Conservation (phyloP, 495 filamentous ascomycete genomes). For the Hypoxylon intermedium region DNA sequence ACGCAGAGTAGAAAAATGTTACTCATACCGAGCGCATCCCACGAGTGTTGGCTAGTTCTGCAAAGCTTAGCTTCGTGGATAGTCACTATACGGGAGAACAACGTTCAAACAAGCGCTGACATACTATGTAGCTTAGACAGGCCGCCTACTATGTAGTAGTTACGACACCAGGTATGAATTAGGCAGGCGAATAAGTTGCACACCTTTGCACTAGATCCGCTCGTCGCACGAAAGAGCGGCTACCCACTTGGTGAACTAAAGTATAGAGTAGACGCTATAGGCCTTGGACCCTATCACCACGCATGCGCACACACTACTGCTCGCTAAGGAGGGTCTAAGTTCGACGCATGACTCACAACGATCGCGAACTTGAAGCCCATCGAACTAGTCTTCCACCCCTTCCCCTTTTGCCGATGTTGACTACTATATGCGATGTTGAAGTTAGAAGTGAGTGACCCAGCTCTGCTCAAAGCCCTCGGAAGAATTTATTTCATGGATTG, state of each 20-base stretch:
- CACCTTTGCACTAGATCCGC: not conserved
- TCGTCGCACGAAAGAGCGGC: constrained; percentile 4
- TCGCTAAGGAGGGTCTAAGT: constrained; percentile 1
- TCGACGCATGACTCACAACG: not conserved
- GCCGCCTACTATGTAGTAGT: constrained; percentile 2
- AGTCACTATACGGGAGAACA: too few relatives aligned
- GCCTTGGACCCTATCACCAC: constrained; percentile 7
- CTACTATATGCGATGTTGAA: constrained; percentile 2
- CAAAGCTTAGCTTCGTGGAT: too few relatives aligned
- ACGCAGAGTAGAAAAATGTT: too few relatives aligned
- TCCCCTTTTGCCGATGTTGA: not conserved
- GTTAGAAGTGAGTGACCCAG: not conserved
- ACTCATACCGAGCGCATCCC: too few relatives aligned
- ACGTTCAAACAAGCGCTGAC: too few relatives aligned
- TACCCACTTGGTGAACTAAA: constrained; percentile 27
- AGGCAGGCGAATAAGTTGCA: not conserved
- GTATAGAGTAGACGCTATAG: constrained; percentile 7
- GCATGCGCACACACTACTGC: not conserved
- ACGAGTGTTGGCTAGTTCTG: too few relatives aligned
- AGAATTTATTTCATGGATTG: constrained; percentile 11
- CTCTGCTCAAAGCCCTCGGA: not conserved
- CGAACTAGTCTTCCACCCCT: constrained; percentile 2
- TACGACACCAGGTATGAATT: not conserved
- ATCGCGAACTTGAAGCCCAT: constrained; percentile 10
- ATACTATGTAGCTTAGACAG: not conserved